These are phyloP conservation scores for Colletotrichum spaethianum DNA, from an alignment of 2,329 filamentous ascomycete genomes.

Conservation along the genomic window DNA sequence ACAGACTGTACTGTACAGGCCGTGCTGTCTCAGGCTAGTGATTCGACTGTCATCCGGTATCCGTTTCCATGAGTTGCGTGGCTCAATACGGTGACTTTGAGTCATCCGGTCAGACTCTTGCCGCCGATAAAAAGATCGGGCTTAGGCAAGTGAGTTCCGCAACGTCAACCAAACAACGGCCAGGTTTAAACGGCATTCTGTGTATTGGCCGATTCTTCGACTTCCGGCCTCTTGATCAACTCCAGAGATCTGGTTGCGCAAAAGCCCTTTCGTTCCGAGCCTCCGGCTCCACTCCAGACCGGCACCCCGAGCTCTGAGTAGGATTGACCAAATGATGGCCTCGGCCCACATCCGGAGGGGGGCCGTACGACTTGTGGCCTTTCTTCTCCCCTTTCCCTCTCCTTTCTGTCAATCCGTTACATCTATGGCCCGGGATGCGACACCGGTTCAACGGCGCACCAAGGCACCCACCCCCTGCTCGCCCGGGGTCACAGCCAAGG, in stretches of 20 bases:
- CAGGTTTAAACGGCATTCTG: too few relatives aligned
- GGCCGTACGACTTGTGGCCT: background rate
- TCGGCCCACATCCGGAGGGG: background rate
- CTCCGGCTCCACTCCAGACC: background rate
- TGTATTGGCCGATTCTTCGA: too few relatives aligned
- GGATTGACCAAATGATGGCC: background rate
- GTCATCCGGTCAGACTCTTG: background rate
- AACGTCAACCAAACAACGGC: background rate
- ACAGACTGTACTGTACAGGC: background rate
- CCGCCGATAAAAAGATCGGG: background rate
- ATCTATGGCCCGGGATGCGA: background rate
- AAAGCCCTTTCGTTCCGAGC: background rate
- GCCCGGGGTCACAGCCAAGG: conserved; percentile 9
- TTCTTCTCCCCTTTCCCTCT: background rate
- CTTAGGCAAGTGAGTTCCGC: too few relatives aligned
- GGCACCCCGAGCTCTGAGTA: background rate
- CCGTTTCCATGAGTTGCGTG: background rate
- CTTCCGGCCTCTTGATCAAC: too few relatives aligned
- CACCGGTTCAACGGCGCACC: conserved; percentile 1
- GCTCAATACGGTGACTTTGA: background rate
- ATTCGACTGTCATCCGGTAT: background rate
- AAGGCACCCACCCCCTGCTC: conserved; percentile 15
- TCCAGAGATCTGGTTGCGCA: background rate
- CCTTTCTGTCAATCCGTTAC: background rate
- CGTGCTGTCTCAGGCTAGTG: background rate